A percentile compares a stretch with the other conserved stretches of the same genome.
Conservation (phyloP, 2,329 filamentous ascomycete species). For the Bipolaris oryzae region DNA sequence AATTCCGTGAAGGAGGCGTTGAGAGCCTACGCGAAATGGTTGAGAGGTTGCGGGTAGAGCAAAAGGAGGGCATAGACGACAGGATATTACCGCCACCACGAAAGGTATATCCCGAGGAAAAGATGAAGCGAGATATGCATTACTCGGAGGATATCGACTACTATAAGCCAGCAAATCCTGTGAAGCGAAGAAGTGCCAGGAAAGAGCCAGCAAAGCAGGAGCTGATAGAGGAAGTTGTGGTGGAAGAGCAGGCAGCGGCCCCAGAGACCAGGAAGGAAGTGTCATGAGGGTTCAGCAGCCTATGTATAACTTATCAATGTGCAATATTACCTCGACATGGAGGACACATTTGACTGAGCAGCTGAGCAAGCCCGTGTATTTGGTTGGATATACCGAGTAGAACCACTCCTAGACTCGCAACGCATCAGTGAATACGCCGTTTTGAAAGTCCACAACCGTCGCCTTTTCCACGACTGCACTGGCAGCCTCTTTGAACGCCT, state of each 20-base stretch:
- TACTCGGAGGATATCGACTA: slow-evolving; percentile 34
- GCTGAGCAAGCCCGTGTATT: not conserved
- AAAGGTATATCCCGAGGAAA: slow-evolving; percentile 42
- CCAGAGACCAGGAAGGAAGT: not conserved
- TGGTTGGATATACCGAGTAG: not conserved
- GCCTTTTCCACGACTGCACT: slow-evolving; percentile 46
- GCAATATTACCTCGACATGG: not conserved
- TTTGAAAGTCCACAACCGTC: slow-evolving; percentile 51
- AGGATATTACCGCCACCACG: slow-evolving; percentile 35
- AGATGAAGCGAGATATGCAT: slow-evolving; percentile 35
- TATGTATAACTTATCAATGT: slow-evolving; percentile 16
- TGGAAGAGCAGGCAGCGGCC: slow-evolving; percentile 1
- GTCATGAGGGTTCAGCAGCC: slow-evolving; percentile 3
- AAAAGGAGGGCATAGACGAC: slow-evolving; percentile 33
- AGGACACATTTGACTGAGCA: not conserved
- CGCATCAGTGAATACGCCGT: slow-evolving; percentile 36
- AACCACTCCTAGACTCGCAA: not conserved
- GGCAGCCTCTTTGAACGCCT: slow-evolving; percentile 47
- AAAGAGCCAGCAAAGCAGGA: not conserved
- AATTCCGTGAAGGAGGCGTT: slow-evolving; percentile 71
- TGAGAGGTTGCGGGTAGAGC: slow-evolving; percentile 42
- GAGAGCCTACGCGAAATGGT: slow-evolving; percentile 69
- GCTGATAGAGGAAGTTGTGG: not conserved
- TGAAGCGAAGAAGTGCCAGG: slow-evolving; percentile 2
- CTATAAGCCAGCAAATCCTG: slow-evolving; percentile 31